Base-by-base conservation (phyloP, 345 rosid genomes). In the Atalantia buxifolia region DNA sequence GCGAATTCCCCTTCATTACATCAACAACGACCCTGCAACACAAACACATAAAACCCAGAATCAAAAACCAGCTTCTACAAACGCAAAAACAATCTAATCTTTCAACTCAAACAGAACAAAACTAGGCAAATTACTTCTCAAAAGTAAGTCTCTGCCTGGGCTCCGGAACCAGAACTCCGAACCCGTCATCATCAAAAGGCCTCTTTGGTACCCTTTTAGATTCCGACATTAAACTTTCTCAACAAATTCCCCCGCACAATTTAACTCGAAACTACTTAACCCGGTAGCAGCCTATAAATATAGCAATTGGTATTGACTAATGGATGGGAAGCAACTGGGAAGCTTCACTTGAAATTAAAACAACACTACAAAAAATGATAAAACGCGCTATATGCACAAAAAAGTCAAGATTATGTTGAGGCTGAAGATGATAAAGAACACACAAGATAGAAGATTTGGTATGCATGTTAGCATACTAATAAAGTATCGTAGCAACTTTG, bases 21-120 rank as follows among this genome's bases (percentile, higher is more conserved):
- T 84, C 48, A 42, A 80, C 63, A 75, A 82, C 85, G 64, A 61
- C 82, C 65, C 97, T 91, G 90, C 80, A 76, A 40, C 65, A 22
- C 36, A 28, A 57, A 28, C 24, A 31, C 69, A n/a, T 2, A 3
- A 36, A 69, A 42, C 57, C 66, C 64, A 33, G 18, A 4, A 68
- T 1, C 0, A 48, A 9, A 66, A 66, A 77, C 72, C 77, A 72
- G 10, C 55, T 30, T 38, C 55, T 30, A 59, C 50, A 75, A 60
- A 81, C 79, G 8, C 28, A 60, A 22, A 50, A 28, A 3, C 19
- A 45, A 78, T 12, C 16, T 13, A 45, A 45, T 45, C 50, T 13
- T 45, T 13, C 50, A 3, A 45, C 18, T 12, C 18, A 45, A 13
- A 45, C 9, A 63, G 28, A 7, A 59, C 55, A 63, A 21, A 59